Evolutionary conservation across 2,329 filamentous ascomycete species (phyloP).

Genomic region (Xylariaceae sp.): DNA sequence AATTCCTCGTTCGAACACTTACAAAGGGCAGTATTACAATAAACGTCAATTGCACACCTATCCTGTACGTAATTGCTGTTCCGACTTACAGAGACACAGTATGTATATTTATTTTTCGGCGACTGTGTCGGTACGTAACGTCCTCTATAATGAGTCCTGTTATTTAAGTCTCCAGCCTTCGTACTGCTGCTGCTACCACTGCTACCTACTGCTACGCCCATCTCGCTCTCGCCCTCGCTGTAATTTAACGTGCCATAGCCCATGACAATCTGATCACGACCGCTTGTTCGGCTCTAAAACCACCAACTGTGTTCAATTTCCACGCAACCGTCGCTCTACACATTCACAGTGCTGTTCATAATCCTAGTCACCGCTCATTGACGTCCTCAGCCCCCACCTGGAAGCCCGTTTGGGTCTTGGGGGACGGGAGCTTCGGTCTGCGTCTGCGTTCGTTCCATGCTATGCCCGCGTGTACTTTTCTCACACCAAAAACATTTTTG

Average conservation of each 20-base stretch:
- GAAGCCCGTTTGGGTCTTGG: conserved; percentile 9
- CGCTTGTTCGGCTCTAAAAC: conserved; percentile 6
- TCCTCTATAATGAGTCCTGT: no score
- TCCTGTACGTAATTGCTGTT: no score
- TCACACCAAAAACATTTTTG: conserved; percentile 34
- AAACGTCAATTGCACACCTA: no score
- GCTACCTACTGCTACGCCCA: no score
- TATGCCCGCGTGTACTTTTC: conserved; percentile 15
- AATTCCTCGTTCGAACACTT: no score
- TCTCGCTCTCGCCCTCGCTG: conserved; percentile 8
- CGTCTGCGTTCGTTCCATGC: conserved; percentile 7
- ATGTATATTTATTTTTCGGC: no score
- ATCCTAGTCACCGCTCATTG: conserved; percentile 8
- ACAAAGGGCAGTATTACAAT: no score
- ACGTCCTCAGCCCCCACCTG: conserved; percentile 10
- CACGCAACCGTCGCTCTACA: conserved; percentile 4
- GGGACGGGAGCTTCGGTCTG: conserved; percentile 10
- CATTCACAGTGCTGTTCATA: conserved; percentile 2
- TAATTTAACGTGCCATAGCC: conserved; percentile 21
- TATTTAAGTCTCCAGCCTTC: no score
- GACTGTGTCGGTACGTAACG: no score
- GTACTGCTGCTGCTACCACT: no score
- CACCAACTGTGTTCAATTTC: neutral
- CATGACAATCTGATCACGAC: conserved; percentile 16
- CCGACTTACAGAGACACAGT: no score